Conservation (phyloP, 352 stramenopile species). For the Plasmopara viticola region DNA sequence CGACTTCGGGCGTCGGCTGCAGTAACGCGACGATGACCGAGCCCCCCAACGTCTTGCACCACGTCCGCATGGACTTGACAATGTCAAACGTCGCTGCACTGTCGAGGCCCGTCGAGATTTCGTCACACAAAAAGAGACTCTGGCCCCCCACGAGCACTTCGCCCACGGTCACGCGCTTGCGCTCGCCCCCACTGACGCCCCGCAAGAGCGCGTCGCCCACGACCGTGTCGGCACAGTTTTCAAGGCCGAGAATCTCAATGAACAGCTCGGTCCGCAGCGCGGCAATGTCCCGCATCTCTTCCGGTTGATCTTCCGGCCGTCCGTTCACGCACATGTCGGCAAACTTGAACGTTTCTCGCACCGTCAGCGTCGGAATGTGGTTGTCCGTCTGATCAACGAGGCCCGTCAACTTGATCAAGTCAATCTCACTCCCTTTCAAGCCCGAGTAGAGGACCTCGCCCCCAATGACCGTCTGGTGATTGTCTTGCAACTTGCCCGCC, state of each 20-base stretch:
- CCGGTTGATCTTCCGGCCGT: constrained; percentile 38
- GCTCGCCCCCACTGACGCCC: constrained; percentile 88
- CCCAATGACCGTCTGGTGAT: constrained; percentile 33
- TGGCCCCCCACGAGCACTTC: constrained; percentile 35
- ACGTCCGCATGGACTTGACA: constrained; percentile 42
- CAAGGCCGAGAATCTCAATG: constrained; percentile 78
- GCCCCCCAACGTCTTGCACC: constrained; percentile 32
- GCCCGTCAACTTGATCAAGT: constrained; percentile 57
- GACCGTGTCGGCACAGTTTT: constrained; percentile 88
- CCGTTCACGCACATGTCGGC: constrained; percentile 33
- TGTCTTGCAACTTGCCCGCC: constrained; percentile 49
- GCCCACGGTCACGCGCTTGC: constrained; percentile 81
- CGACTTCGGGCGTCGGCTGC: constrained; percentile 83
- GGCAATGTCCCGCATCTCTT: constrained; percentile 66
- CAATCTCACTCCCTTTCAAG: constrained; percentile 43
- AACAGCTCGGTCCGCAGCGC: constrained; percentile 57
- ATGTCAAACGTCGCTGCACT: constrained; percentile 52
- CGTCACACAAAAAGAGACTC: constrained; percentile 73
- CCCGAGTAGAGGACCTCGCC: constrained; percentile 58
- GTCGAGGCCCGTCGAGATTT: constrained; percentile 60
- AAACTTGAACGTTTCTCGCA: constrained; percentile 27
- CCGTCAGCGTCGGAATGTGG: constrained; percentile 21
- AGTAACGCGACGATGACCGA: constrained; percentile 32
- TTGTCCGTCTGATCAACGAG: constrained; percentile 43
- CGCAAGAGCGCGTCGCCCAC: constrained; percentile 83